Base-by-base conservation (phyloP, 2,329 filamentous ascomycete genomes). In the Stachybotrys chartarum region DNA sequence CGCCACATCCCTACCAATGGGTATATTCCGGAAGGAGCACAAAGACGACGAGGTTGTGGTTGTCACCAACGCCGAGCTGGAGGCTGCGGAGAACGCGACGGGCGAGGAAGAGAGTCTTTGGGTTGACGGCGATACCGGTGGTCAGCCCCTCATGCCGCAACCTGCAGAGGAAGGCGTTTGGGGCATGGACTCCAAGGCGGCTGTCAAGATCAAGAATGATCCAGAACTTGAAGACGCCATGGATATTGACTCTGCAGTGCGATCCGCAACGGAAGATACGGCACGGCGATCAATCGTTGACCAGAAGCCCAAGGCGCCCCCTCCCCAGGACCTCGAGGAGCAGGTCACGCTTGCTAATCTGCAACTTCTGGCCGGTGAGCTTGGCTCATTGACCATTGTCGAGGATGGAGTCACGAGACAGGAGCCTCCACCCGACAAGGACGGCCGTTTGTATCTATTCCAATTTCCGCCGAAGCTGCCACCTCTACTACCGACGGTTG, bases 401-500 rank as follows among this genome's bases (percentile, higher is more conserved):
- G 65, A 66, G 45, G 62, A 68, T 24, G 63, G 60, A 14, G 64
- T 66, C 14, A 56, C 60, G 18, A 65, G 64, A 55, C 59, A 57
- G 16, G 64, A 67, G 48, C 66, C 59, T 7, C 65, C 66, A 2
- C 59, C 66, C 50, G 68, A 72, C 66, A 74, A 74, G 59, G 81
- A 84, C 50, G 82, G 83, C 24, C 76, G 81, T 44, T 67, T 86
- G 53, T 86, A 85, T 58, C 73, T 87, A 52, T 86, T 86, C 70
- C 84, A 86, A 61, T 81, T 87, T 60, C 84, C 84, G 46, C 82
- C 82, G 6, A 71, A 85, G 5, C 74, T 86, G 11, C 83, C 84
- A 7, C 78, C 81, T 0, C 70, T 86, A n/a, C 72, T 67, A 58
- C 65, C 59, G 55, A 56, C 63, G 12, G 59, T 64, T 30, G 63